Base-by-base conservation (phyloP, 2,329 filamentous ascomycete species). In the Ophiostoma tasmaniense region DNA sequence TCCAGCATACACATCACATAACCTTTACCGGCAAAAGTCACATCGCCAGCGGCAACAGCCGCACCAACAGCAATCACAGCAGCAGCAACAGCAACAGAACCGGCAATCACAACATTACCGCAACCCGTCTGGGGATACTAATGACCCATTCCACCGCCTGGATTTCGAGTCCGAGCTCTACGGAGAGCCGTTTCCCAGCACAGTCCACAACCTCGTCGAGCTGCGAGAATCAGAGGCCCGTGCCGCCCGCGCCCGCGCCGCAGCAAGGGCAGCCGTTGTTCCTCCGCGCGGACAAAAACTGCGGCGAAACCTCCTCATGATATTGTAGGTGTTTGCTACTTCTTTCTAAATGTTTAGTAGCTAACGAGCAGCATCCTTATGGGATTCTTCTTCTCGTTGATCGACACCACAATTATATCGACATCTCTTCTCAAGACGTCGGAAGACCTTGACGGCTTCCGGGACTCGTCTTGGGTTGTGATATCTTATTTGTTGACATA, bases 401-500 rank as follows among this genome's bases (percentile, higher is more conserved):
- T 74, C 8, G 73, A 74, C 42, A 74, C 72, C 20, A 74, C 73
- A 1, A 72, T 74, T 11, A 69, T 74, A 7, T 74, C 73, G 2
- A 74, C 73, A 2, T 74, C 73, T 1, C 73, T 74, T 0, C 67
- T 74, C 0, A 69, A 72, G 1, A 71, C 73, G 4, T 71, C 73
- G 2, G 70, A 73, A 28, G 73, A 74, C 20, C 65, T 74, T 4
- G 66, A 72, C 20, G 73, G 67, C 6, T 73, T 74, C 45, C 68
- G 70, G 2, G 71, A 74, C 70, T 68, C 70, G 0, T 73, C 73
- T 0, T 74, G 73, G 73, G 71, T 74, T 0, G 71, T 74, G 6
- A 68, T 74, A 6, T 67, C 73, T 0, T 74, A 74, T 33, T 68
- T 74, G 3, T n/a, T 74, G 20, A 72, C 73, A 1, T 74, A 74